Conservation (phyloP, 2,329 filamentous ascomycete genomes). For the Chalaropsis thielavioides region DNA sequence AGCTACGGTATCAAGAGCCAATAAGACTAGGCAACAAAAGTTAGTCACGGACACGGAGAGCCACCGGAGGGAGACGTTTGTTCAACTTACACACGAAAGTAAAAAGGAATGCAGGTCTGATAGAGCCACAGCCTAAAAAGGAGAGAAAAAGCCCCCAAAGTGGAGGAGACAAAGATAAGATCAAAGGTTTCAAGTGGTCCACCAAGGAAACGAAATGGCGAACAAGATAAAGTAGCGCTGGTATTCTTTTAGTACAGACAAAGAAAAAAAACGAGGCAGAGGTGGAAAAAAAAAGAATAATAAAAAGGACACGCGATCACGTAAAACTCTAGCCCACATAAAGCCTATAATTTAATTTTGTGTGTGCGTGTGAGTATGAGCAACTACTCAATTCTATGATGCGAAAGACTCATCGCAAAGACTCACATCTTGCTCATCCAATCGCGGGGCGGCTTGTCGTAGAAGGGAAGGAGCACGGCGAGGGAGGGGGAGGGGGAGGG, state of each 20-base stretch:
- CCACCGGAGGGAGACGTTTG: no score
- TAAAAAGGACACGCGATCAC: not conserved
- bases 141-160: not conserved
- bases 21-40: not conserved
- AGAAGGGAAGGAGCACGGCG: not conserved
- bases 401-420: conserved; percentile 1
- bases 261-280: not conserved
- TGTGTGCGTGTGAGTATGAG: not conserved
- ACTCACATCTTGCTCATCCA: not conserved
- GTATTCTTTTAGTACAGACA: no score
- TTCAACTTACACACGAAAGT: not conserved
- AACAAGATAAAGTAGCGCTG: not conserved
- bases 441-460: conserved; percentile 1
- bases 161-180: conserved; percentile 8
- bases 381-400: not conserved
- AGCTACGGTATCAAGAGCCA: not conserved
- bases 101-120: not conserved
- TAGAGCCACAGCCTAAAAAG: not conserved
- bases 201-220: not conserved
- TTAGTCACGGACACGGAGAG: not conserved
- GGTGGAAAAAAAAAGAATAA: not conserved
- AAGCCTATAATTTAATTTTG: not conserved
- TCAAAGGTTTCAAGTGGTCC: not conserved
- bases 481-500: not conserved
- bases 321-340: not conserved